phyloP scores from a whole-genome alignment of 192 early-diverging fungal species.

The Coemansia sp. region DNA sequence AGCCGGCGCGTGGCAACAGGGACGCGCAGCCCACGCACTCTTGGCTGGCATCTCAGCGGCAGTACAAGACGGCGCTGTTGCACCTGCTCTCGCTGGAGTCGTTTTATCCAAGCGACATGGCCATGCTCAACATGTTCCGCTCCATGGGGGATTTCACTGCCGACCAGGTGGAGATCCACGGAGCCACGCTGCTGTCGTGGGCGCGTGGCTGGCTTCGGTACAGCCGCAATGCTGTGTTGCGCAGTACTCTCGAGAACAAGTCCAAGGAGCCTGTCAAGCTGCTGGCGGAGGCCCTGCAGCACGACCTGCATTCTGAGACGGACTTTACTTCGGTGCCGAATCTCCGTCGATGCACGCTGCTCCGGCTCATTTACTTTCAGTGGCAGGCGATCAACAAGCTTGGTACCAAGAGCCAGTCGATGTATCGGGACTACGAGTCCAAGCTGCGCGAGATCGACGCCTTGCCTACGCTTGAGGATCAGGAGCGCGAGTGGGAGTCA shows the following conservation, averaged over 20 bases:
- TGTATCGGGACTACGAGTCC: conserved; percentile 54
- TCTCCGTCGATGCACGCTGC: conserved; percentile 37
- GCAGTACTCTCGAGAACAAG: conserved; percentile 47
- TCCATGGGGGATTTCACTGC: conserved; percentile 36
- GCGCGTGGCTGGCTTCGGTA: conserved; percentile 57
- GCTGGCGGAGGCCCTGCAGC: conserved; percentile 54
- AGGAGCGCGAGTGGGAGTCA: conserved; percentile 38
- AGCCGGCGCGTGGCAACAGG: conserved; percentile 2
- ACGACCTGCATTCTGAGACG: conserved; percentile 17
- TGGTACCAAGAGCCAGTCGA: conserved; percentile 52
- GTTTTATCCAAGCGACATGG: conserved; percentile 55
- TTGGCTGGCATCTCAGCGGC: conserved; percentile 41
- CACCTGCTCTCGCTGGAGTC: conserved; percentile 54
- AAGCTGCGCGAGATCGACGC: conserved; percentile 48
- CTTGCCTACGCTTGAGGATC: conserved; percentile 28
- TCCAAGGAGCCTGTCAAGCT: conserved; percentile 21
- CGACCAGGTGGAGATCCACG: conserved; percentile 42
- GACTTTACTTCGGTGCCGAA: conserved; percentile 22
- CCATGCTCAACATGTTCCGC: conserved; percentile 52
- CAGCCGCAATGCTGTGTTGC: conserved; percentile 52
- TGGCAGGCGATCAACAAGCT: conserved; percentile 50
- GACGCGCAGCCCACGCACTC: conserved; percentile 38
- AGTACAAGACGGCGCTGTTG: conserved; percentile 45
- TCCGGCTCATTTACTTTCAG: conserved; percentile 45
- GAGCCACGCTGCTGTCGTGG: conserved; percentile 49